These are phyloP conservation scores for Gloeopeniophorella convolvens DNA, from an alignment of 768 basidiomycete genomes.

Conservation along the genomic window DNA sequence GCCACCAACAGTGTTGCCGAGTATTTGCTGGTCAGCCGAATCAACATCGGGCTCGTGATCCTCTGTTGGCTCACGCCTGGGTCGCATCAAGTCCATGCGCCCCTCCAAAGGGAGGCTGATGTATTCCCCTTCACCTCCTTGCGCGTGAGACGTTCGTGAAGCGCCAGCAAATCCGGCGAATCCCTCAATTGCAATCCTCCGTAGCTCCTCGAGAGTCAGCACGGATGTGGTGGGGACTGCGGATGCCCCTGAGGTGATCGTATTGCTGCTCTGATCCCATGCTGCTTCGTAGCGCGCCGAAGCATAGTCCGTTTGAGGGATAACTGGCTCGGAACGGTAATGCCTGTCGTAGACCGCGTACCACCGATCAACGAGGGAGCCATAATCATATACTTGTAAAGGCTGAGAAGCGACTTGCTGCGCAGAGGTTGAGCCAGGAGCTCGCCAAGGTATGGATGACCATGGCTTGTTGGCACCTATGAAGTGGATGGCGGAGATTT, in stretches of 20 bases:
- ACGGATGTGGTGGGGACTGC: background rate
- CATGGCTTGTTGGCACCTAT: conserved; percentile 97
- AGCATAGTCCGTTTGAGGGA: conserved; percentile 46
- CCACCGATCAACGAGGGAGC: conserved; percentile 84
- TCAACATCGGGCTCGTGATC: conserved; percentile 8
- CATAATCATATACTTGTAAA: conserved; percentile 65
- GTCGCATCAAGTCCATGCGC: conserved; percentile 81
- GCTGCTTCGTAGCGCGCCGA: conserved; percentile 62
- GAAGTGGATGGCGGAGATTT: conserved; percentile 86
- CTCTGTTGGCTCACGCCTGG: conserved; percentile 24
- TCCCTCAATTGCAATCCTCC: conserved; percentile 55
- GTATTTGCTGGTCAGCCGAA: background rate
- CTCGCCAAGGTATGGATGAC: conserved; percentile 65
- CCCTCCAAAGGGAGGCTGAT: conserved; percentile 79
- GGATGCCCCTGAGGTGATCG: conserved; percentile 34
- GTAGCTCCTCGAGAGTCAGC: conserved; percentile 36
- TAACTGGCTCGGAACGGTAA: conserved; percentile 55
- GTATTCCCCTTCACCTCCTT: conserved; percentile 62
- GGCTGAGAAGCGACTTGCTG: conserved; percentile 28
- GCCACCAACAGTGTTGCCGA: background rate
- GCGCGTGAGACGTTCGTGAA: conserved; percentile 1
- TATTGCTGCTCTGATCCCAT: conserved; percentile 55
- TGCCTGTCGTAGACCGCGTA: conserved; percentile 84
- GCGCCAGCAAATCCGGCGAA: conserved; percentile 28
- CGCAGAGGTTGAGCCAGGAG: conserved; percentile 42